phyloP scores from a whole-genome alignment of 345 rosid species.

The Camelina neglecta region DNA sequence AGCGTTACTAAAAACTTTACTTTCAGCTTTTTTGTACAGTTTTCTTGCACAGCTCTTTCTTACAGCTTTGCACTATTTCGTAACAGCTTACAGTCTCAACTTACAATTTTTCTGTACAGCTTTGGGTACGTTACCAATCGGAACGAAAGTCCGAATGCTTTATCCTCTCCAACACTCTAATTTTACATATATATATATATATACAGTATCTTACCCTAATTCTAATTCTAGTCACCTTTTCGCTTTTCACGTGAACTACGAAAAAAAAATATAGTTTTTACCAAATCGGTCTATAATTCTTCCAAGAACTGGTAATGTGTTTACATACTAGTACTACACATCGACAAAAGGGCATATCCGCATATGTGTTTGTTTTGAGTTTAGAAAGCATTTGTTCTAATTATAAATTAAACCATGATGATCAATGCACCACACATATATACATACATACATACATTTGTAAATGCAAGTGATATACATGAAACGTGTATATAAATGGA shows the following conservation, averaged over 20 bases:
- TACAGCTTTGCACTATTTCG: no score
- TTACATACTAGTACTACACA: background rate
- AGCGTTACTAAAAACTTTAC: no score
- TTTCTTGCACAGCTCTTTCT: no score
- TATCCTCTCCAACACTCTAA: background rate
- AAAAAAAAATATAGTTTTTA: background rate
- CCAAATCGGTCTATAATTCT: background rate
- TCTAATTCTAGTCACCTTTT: background rate
- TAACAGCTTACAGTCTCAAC: no score
- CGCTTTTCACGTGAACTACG: background rate
- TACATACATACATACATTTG: slow-evolving; percentile 10
- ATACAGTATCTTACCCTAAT: background rate
- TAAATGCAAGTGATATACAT: slow-evolving; percentile 1
- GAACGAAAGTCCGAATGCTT: background rate
- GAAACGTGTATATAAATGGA: slow-evolving; percentile 41
- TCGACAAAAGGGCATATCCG: background rate
- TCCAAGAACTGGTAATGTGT: background rate
- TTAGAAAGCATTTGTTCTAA: background rate
- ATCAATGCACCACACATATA: slow-evolving; percentile 25
- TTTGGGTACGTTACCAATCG: no score
- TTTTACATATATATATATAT: background rate
- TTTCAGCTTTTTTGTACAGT: no score
- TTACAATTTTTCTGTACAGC: no score
- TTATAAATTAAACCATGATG: slow-evolving; percentile 11
- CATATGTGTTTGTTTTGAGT: background rate